Conservation (phyloP, 108 stramenopile species). For the Ochromonas danica region DNA sequence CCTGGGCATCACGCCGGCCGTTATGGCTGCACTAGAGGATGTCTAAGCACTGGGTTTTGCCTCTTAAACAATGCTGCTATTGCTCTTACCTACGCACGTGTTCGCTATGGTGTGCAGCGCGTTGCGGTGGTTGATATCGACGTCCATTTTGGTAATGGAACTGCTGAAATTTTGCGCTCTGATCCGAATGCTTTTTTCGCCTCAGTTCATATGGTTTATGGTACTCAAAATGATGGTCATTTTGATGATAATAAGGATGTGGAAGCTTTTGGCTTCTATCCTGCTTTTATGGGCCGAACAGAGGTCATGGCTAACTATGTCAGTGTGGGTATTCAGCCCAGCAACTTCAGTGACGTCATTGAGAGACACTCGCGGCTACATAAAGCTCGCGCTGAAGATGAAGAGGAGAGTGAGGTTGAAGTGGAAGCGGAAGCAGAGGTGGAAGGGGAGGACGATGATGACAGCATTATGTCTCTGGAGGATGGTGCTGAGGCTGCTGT, state of each 20-base stretch:
- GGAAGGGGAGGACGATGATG: not conserved
- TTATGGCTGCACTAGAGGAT: constrained; percentile 3
- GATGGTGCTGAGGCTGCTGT: not conserved
- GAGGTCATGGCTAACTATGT: not conserved
- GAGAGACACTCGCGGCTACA: not conserved
- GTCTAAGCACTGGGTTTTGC: constrained; percentile 17
- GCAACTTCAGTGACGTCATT: not conserved
- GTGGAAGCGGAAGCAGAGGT: not conserved
- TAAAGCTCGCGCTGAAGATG: not conserved
- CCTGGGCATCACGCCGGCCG: constrained; percentile 24
- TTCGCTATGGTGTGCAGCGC: not conserved
- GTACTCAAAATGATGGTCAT: not conserved
- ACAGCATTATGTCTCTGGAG: not conserved
- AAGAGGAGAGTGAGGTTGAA: not conserved
- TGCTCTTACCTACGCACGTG: not conserved
- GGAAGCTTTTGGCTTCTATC: not conserved
- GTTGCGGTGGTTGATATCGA: constrained; percentile 20
- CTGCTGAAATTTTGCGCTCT: not conserved
- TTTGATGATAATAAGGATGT: not conserved
- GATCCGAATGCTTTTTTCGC: constrained; percentile 7
- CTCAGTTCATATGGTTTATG: constrained; percentile 22
- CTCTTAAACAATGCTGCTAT: constrained; percentile 22
- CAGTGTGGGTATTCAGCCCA: not conserved
- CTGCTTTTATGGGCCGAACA: constrained; percentile 5
- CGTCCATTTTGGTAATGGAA: constrained; percentile 25